Evolutionary conservation across 768 basidiomycete species (phyloP).

Genomic region (Tubosaeta sp.): DNA sequence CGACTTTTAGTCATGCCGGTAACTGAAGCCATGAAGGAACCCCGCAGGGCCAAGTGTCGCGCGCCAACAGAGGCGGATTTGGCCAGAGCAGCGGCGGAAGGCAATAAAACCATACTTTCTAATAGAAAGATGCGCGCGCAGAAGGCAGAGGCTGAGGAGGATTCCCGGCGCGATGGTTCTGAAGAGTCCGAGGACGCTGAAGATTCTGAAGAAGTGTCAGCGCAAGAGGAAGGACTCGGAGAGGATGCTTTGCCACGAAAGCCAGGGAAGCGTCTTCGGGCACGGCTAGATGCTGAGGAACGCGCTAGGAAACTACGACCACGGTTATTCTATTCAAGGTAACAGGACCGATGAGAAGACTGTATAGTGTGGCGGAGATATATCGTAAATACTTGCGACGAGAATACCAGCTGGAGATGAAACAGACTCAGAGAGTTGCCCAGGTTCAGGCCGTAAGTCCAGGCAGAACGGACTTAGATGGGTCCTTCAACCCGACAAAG

Average conservation of each 20-base stretch:
- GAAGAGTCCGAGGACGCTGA: slow-evolving; percentile 9
- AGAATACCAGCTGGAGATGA: not conserved
- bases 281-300: slow-evolving; percentile 11
- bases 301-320: slow-evolving; percentile 14
- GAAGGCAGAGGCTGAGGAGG: not conserved
- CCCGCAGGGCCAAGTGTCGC: slow-evolving; percentile 21
- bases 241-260: not conserved
- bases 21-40: slow-evolving; percentile 18
- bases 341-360: not conserved
- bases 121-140: not conserved
- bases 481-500: too few species aligned
- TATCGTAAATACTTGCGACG: not conserved
- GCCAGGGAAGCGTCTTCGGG: slow-evolving; percentile 19
- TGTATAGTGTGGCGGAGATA: not conserved
- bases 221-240: slow-evolving; percentile 4
- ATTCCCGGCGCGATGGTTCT: slow-evolving; percentile 1
- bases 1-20: slow-evolving; percentile 14
- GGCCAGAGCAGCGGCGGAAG: slow-evolving; percentile 14
- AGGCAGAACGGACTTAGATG: too few species aligned
- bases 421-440: too few species aligned
- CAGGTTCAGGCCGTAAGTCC: too few species aligned
- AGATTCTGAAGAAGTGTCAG: slow-evolving; percentile 8
- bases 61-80: slow-evolving; percentile 20
- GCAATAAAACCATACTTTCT: not conserved
- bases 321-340: not conserved